Evolutionary conservation across 352 stramenopile species (phyloP), one percentile per base, ranked within the genome.

Genomic region (Blastocystis sp.): DNA sequence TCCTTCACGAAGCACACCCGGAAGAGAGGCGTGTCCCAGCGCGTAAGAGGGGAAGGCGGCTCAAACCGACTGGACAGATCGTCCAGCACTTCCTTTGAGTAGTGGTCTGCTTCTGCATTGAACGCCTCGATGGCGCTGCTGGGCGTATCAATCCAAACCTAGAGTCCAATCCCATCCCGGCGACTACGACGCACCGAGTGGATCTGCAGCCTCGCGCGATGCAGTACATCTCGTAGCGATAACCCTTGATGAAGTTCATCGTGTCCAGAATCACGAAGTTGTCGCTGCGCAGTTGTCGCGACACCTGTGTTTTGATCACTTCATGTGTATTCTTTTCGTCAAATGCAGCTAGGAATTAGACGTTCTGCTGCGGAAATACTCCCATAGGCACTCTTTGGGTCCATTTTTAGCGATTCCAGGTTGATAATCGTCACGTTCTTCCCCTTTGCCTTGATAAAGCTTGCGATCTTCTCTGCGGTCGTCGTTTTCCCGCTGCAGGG

Each of bases 231-330:
- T 87, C 77, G 57, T 87, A 87, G 9, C 77, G 77, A 43, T 87
- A 87, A 1, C 77, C 77, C n/a, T 87, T 87, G 38, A 87, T 87
- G 43, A 87, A 87, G 45, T 87, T 87, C 77, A 87, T 87, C 21
- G 77, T 76, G n/a, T 87, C 77, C 17, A 87, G 65, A 76, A 87
- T 87, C 38, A 87, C 77, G 48, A 64, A 87, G 45, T 87, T 87
- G 28, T 87, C 77, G 45, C 54, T 74, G 52, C 77, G 59, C n/a
- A 87, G 42, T 10, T 71, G 10, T 87, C 77, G 45, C 11, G 77
- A 87, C 24, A 87, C 77, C 54, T 87, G 34, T 17, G 77, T 87
- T 45, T 87, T 87, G 9, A 87, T 78, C 24, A 87, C 52, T 76
- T 87, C 77, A 42, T 87, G 77, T 42, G 77, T 77, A 60, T 87